Conservation (phyloP, 2,329 filamentous ascomycete genomes). For the Colletotrichum higginsianum region DNA sequence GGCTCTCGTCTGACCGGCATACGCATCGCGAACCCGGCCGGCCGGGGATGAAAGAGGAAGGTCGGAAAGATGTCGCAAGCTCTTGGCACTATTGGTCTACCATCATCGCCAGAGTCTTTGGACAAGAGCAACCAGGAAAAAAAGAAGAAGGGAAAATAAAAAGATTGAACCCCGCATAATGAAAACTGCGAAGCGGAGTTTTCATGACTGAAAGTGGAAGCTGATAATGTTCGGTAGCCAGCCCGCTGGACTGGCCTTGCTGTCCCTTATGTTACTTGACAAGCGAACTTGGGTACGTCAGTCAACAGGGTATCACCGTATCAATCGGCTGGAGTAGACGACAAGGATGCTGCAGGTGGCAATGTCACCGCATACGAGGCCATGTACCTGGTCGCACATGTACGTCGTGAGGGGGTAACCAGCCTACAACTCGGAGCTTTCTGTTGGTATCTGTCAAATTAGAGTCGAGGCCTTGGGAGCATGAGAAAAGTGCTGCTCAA, state of each 20-base stretch:
- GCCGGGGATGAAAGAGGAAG: slow-evolving; percentile 26
- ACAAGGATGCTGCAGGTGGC: slow-evolving; percentile 25
- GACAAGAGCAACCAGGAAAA: too few relatives aligned
- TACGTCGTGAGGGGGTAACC: not conserved
- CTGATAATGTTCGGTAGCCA: too few relatives aligned
- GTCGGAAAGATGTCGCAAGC: slow-evolving; percentile 31
- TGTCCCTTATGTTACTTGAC: too few relatives aligned
- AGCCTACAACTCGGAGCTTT: not conserved
- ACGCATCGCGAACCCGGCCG: not conserved
- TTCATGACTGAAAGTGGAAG: too few relatives aligned
- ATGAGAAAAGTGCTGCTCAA: too few relatives aligned
- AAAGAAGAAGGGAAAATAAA: too few relatives aligned
- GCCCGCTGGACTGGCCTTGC: not conserved
- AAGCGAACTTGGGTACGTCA: too few relatives aligned
- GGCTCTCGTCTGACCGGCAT: not conserved
- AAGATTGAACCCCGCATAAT: too few relatives aligned
- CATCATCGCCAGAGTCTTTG: not conserved
- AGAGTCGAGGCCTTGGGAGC: too few relatives aligned
- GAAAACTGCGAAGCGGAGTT: too few relatives aligned
- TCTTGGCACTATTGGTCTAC: slow-evolving; percentile 14
- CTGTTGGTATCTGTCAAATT: too few relatives aligned
- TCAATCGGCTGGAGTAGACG: not conserved
- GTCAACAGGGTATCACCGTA: not conserved
- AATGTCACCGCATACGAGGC: slow-evolving; percentile 15
- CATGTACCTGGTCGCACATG: not conserved